Conservation (phyloP, 192 early-diverging fungal genomes). For the Mortierella antarctica region DNA sequence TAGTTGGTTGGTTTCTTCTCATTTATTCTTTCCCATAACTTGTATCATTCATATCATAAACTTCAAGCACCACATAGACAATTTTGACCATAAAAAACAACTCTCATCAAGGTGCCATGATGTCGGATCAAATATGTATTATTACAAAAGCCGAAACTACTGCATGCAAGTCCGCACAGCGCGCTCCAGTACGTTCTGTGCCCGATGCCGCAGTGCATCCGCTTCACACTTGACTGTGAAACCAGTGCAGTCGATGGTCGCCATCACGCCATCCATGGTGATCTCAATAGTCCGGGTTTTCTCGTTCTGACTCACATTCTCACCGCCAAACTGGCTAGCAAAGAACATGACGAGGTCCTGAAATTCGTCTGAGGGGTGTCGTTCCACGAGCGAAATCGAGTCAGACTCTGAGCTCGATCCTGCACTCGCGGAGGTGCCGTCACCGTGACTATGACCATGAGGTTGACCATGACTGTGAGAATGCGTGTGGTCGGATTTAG, state of each 20-base stretch:
- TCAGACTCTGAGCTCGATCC: background rate
- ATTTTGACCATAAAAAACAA: background rate
- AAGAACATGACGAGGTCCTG: constrained; percentile 52
- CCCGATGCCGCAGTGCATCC: constrained; percentile 35
- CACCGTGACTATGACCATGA: constrained; percentile 4
- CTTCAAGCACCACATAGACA: background rate
- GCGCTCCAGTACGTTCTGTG: constrained; percentile 48
- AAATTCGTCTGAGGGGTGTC: constrained; percentile 28
- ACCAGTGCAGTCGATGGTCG: constrained; percentile 28
- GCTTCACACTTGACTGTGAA: constrained; percentile 40
- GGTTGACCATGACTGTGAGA: constrained; percentile 40
- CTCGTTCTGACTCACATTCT: constrained; percentile 36
- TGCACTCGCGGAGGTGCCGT: background rate
- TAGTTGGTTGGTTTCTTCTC: background rate
- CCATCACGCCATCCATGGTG: constrained; percentile 30
- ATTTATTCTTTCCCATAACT: background rate
- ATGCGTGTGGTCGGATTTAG: constrained; percentile 43
- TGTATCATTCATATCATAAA: no score
- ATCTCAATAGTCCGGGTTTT: constrained; percentile 20
- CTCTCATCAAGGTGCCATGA: background rate
- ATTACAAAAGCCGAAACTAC: background rate
- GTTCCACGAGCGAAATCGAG: constrained; percentile 17
- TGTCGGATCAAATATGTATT: no score
- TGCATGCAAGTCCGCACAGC: constrained; percentile 45
- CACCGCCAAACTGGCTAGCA: constrained; percentile 37